These are phyloP conservation scores for Filobasidium floriforme DNA, from an alignment of 768 basidiomycete genomes.

Conservation along the genomic window DNA sequence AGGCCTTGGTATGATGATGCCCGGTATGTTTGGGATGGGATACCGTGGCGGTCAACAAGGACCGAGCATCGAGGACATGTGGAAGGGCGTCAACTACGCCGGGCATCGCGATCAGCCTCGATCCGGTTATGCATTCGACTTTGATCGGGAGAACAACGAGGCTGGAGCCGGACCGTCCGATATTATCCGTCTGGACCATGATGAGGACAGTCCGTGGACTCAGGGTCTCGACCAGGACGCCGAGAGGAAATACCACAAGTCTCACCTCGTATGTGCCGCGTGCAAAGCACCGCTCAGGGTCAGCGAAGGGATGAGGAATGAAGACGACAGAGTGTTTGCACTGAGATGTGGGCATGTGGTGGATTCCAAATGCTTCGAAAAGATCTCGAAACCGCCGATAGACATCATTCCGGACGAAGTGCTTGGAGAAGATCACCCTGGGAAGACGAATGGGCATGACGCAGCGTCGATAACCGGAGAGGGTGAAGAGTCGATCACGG, in stretches of 20 bases:
- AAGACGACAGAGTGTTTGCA: constrained; percentile 33
- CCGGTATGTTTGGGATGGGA: not conserved
- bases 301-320: constrained; percentile 31
- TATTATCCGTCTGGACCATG: constrained; percentile 24
- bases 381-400: constrained; percentile 26
- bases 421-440: constrained; percentile 13
- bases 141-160: constrained; percentile 27
- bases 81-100: constrained; percentile 25
- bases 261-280: constrained; percentile 29
- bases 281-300: constrained; percentile 32
- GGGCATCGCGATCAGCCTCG: constrained; percentile 12
- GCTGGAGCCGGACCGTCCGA: constrained; percentile 25
- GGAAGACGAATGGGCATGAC: constrained; percentile 6
- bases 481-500: constrained; percentile 5
- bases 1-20: not conserved
- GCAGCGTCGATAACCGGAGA: constrained; percentile 15
- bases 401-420: constrained; percentile 10
- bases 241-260: constrained; percentile 10
- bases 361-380: constrained; percentile 36
- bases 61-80: constrained; percentile 25
- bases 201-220: constrained; percentile 29
- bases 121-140: constrained; percentile 29
- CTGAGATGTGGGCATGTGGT: constrained; percentile 40
- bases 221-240: not conserved
- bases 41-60: not conserved